Conservation (phyloP, 164 flowering plant species). For the Berberis vulgaris region DNA sequence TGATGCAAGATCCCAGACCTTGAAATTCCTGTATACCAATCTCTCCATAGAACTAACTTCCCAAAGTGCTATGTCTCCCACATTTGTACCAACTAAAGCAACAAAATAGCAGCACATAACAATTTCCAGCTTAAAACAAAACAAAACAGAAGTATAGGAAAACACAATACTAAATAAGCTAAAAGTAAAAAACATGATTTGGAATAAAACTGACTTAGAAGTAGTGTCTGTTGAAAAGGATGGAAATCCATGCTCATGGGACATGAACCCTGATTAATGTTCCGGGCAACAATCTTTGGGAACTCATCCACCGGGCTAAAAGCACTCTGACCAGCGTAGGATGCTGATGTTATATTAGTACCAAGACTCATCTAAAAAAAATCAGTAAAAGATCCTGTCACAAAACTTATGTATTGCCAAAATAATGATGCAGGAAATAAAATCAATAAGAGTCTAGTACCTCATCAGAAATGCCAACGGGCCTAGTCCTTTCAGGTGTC, state of each 20-base stretch:
- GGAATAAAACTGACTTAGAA: constrained; percentile 32
- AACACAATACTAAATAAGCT: too few species aligned
- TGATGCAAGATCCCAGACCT: constrained; percentile 50
- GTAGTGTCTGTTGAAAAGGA: constrained; percentile 39
- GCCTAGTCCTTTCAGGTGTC: constrained; percentile 69
- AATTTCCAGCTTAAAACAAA: constrained; percentile 2
- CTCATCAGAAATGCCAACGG: constrained; percentile 83
- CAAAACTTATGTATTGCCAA: neutral
- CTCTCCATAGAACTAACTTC: constrained; percentile 40
- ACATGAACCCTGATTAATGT: constrained; percentile 30
- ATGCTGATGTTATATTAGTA: constrained; percentile 59
- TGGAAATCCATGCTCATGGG: constrained; percentile 64
- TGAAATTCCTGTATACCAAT: constrained; percentile 33
- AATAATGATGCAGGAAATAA: neutral
- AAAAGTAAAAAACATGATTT: neutral
- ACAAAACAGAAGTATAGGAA: neutral
- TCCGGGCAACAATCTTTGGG: constrained; percentile 45
- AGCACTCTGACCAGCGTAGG: constrained; percentile 32
- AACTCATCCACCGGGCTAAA: constrained; percentile 24
- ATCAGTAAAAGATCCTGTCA: neutral
- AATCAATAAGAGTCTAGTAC: constrained; percentile 22
- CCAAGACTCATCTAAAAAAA: constrained; percentile 60
- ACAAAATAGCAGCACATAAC: constrained; percentile 3
- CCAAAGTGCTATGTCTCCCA: constrained; percentile 55
- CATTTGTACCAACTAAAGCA: constrained; percentile 51